phyloP scores from a whole-genome alignment of 1,139 yeast species.

The Ogataea hybrid region DNA sequence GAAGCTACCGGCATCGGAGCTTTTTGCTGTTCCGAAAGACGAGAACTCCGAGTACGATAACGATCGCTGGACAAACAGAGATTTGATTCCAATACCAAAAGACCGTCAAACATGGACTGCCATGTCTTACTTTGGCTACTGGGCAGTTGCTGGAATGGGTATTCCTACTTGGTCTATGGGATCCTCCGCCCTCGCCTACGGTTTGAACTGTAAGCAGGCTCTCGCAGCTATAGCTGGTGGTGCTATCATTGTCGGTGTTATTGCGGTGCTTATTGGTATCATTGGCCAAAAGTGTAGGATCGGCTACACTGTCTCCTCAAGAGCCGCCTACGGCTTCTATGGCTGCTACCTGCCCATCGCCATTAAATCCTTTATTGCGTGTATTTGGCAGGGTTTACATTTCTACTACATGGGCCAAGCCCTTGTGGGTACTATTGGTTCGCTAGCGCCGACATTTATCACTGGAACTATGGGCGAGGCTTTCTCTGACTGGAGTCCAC shows the following conservation, averaged over 20 bases:
- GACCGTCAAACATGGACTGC: slow-evolving; percentile 30
- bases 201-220: slow-evolving; percentile 22
- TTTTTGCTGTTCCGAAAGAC: slow-evolving; percentile 24
- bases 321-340: slow-evolving; percentile 24
- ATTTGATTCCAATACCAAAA: slow-evolving; percentile 29
- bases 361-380: slow-evolving; percentile 40
- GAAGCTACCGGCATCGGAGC: slow-evolving; percentile 12
- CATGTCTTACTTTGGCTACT: slow-evolving; percentile 25
- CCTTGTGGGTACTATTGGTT: slow-evolving; percentile 14
- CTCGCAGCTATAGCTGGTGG: slow-evolving; percentile 24
- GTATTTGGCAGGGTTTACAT: slow-evolving; percentile 38
- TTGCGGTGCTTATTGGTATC: slow-evolving; percentile 25
- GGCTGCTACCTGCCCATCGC: slow-evolving; percentile 44
- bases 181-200: slow-evolving; percentile 21
- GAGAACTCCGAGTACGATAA: slow-evolving; percentile 19
- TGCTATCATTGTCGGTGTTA: slow-evolving; percentile 22
- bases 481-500: slow-evolving; percentile 16
- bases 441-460: slow-evolving; percentile 12
- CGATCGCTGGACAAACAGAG: slow-evolving; percentile 24
- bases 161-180: slow-evolving; percentile 36
- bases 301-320: slow-evolving; percentile 25
- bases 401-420: slow-evolving; percentile 17
- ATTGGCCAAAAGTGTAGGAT: slow-evolving; percentile 25
- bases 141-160: slow-evolving; percentile 26
- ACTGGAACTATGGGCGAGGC: slow-evolving; percentile 14